Conservation (phyloP, 2,329 filamentous ascomycete genomes). For the Metarhizium brunneum region DNA sequence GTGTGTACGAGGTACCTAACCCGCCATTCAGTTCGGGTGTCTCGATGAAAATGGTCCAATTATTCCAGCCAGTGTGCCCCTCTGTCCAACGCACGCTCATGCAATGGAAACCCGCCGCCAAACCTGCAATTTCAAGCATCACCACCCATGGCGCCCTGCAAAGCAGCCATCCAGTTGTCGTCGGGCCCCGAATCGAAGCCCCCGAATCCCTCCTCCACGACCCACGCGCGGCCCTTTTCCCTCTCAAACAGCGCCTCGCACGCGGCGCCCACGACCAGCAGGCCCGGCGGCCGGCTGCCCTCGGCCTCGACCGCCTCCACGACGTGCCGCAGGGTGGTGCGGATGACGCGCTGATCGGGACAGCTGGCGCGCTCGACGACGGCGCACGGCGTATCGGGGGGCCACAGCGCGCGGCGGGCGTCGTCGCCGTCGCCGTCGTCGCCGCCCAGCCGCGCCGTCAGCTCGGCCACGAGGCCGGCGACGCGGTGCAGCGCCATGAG, state of each 20-base stretch:
- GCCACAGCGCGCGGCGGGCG: conserved; percentile 48
- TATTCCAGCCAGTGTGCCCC: no score
- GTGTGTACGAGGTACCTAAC: no score
- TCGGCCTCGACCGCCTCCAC: conserved; percentile 78
- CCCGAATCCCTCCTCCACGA: conserved; percentile 78
- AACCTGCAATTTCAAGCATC: background rate
- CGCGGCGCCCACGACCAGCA: conserved; percentile 76
- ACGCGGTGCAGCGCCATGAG: conserved; percentile 92
- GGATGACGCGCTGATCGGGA: conserved; percentile 84
- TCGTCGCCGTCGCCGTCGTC: background rate
- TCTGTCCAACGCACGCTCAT: no score
- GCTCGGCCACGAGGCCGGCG: conserved; percentile 58
- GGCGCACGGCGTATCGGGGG: conserved; percentile 71
- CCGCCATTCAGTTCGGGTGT: no score
- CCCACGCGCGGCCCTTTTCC: conserved; percentile 58
- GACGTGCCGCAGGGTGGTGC: conserved; percentile 74
- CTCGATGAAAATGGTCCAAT: no score
- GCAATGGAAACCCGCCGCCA: no score
- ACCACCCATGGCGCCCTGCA: background rate
- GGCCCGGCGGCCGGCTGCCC: conserved; percentile 78
- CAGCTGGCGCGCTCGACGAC: conserved; percentile 92
- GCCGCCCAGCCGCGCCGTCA: conserved; percentile 34
- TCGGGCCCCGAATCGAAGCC: conserved; percentile 61
- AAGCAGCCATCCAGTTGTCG: background rate
- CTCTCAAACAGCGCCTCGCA: conserved; percentile 66